Conservation (phyloP, 2,329 filamentous ascomycete genomes). For the Phaeosphaeria sp. region DNA sequence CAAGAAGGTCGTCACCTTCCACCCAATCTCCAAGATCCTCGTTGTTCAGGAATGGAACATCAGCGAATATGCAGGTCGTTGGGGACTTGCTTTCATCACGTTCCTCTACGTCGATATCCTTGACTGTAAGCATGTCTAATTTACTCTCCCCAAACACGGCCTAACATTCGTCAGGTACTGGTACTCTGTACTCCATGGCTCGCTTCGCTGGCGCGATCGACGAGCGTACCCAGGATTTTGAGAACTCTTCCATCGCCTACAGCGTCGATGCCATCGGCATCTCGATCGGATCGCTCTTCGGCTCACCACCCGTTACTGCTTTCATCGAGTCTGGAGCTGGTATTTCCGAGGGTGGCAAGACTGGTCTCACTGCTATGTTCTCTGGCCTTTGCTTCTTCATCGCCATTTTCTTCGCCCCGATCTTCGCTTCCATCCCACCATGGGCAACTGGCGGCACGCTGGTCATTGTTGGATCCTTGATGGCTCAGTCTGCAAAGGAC, state of each 20-base stretch:
- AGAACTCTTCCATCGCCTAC: conserved; percentile 83
- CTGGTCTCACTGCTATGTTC: conserved; percentile 80
- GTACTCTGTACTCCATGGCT: conserved; percentile 89
- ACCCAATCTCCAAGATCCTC: conserved; percentile 73
- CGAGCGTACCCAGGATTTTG: conserved; percentile 83
- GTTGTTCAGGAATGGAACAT: conserved; percentile 78
- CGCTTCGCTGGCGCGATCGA: conserved; percentile 82
- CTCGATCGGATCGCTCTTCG: conserved; percentile 79
- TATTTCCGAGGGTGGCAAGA: conserved; percentile 85
- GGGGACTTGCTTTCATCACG: conserved; percentile 83
- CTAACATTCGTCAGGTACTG: conserved; percentile 59
- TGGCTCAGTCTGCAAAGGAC: conserved; percentile 77
- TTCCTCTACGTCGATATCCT: conserved; percentile 92
- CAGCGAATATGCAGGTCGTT: conserved; percentile 71
- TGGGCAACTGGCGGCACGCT: conserved; percentile 92
- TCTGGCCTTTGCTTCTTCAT: conserved; percentile 80
- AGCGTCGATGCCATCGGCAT: conserved; percentile 83
- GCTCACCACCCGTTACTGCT: conserved; percentile 80
- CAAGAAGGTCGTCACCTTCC: conserved; percentile 85
- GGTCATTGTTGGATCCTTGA: conserved; percentile 85
- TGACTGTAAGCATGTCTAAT: conserved; percentile 61
- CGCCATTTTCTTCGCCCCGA: conserved; percentile 86
- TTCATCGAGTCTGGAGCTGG: conserved; percentile 91
- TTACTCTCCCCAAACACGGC: no score
- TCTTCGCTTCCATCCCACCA: conserved; percentile 86